Base-by-base conservation (phyloP, 352 stramenopile genomes). In the Phytopythium chamaehyphon region DNA sequence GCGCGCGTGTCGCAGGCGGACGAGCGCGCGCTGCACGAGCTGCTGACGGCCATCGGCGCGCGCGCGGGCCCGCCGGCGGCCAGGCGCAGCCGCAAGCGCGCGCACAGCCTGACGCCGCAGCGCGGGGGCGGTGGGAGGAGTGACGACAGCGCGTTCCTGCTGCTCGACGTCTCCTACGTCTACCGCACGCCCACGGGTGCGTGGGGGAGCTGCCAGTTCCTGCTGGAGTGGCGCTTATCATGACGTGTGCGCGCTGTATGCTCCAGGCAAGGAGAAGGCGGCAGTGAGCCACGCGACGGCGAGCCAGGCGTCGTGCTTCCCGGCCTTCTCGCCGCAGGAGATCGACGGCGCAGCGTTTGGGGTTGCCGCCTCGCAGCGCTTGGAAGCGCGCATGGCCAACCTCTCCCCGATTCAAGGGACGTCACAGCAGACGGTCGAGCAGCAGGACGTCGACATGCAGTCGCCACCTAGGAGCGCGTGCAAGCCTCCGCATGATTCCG, bases 251-350 rank as follows among this genome's bases (percentile, higher is more conserved):
- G 28, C 28, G 28, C 23, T 31, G 11, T 9, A 28, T 0, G 2
- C 10, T 0, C 6, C 21, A 53, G 47, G 47, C 3, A 53, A 53
- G 35, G 19, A 53, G 1, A n/a, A 8, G 26, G 26, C 8, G 16
- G 39, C 21, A 33, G 56, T 12, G 51, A 66, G 54, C 10, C 57
- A 57, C 31, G 59, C 64, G 26, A n/a, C n/a, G 39, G 56, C 14
- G 51, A 66, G 54, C 10, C 57, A 57, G 37, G 59, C 64, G 26
- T 76, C 58, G 18, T 60, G 69, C 45, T 89, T 92, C 39, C 76
- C 78, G 11, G 61, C 61, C 7, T 89, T 88, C 52, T 72, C 52
- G 18, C 73, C 72, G n/a, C 66, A 83, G 45, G 81, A 92, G 47
- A 68, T 88, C 10, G 59, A 35, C 26, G 42, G 23, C 22, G 40